phyloP scores from a whole-genome alignment of 441 rosid species.

The Adansonia gregorii region DNA sequence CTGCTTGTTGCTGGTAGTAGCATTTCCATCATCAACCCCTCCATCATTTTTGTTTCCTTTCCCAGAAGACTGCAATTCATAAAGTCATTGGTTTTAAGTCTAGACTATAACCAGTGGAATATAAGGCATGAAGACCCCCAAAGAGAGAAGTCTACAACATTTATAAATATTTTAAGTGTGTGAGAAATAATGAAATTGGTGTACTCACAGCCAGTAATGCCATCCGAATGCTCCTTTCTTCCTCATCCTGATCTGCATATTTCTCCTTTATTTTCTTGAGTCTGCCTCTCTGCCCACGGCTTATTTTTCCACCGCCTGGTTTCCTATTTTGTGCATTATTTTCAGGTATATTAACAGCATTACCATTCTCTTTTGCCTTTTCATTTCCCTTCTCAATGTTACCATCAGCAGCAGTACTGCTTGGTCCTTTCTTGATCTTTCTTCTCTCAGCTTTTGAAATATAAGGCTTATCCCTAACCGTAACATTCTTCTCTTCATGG shows the following conservation, averaged over 20 bases:
- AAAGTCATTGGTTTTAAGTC: slow-evolving; percentile 28
- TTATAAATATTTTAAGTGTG: not conserved
- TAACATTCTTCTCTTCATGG: slow-evolving; percentile 52
- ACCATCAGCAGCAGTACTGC: slow-evolving; percentile 42
- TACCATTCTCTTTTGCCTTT: slow-evolving; percentile 38
- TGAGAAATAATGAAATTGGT: not conserved
- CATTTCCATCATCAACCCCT: slow-evolving; percentile 42
- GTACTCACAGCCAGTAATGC: slow-evolving; percentile 86
- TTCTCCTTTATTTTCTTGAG: slow-evolving; percentile 98
- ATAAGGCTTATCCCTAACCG: slow-evolving; percentile 63
- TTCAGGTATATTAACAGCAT: slow-evolving; percentile 42
- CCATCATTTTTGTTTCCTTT: slow-evolving; percentile 57
- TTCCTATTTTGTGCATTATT: slow-evolving; percentile 47
- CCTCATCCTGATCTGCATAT: slow-evolving; percentile 96
- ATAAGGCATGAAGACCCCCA: not conserved
- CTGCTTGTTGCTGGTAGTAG: not conserved
- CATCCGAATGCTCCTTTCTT: slow-evolving; percentile 82
- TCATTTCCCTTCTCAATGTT: slow-evolving; percentile 47
- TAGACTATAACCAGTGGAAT: not conserved
- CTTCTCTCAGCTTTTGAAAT: slow-evolving; percentile 91
- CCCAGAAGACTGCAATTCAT: slow-evolving; percentile 75
- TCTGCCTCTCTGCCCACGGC: slow-evolving; percentile 89
- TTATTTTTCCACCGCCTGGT: slow-evolving; percentile 64
- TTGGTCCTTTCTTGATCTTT: slow-evolving; percentile 82
- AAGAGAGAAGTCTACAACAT: not conserved